A percentile compares a stretch with the other conserved stretches of the same genome.
phyloP scores from a whole-genome alignment of 257 asterid species.

The Salvia hispanica region DNA sequence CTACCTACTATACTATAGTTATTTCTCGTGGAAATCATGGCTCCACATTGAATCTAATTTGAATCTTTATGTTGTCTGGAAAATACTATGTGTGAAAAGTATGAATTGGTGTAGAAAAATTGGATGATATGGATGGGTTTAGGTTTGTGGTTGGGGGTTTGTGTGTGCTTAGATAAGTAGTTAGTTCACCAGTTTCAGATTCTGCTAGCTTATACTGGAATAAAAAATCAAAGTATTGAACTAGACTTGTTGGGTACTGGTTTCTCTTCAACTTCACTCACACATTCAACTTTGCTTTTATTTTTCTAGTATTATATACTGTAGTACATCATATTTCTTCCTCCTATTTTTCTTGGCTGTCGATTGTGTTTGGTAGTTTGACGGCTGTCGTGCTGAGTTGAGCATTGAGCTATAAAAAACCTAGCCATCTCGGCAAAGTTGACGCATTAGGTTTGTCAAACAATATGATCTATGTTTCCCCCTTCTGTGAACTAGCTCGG shows the following conservation, averaged over 20 bases:
- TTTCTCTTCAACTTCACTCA: slow-evolving; percentile 35
- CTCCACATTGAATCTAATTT: slow-evolving; percentile 8
- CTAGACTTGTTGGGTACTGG: slow-evolving; percentile 25
- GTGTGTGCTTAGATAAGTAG: background rate
- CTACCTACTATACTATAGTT: background rate
- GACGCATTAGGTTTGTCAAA: slow-evolving; percentile 27
- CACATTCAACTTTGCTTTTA: slow-evolving; percentile 15
- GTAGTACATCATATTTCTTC: background rate
- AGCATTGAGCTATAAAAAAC: slow-evolving; percentile 2
- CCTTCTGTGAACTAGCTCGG: too few species aligned
- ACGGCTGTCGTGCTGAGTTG: slow-evolving; percentile 21
- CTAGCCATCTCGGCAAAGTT: background rate
- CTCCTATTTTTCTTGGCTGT: slow-evolving; percentile 9
- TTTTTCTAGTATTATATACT: slow-evolving; percentile 1
- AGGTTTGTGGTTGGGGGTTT: slow-evolving; percentile 39
- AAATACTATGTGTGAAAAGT: slow-evolving; percentile 27
- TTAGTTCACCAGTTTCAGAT: slow-evolving; percentile 31
- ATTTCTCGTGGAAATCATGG: background rate
- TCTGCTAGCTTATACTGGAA: slow-evolving; percentile 35
- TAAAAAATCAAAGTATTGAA: slow-evolving; percentile 34
- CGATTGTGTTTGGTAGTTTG: background rate
- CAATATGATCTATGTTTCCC: background rate
- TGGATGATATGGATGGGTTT: slow-evolving; percentile 40
- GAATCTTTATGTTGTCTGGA: background rate
- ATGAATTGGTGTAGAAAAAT: slow-evolving; percentile 35